These are phyloP conservation scores for Stevia rebaudiana DNA, from an alignment of 140 eudicot species.

Conservation along the genomic window DNA sequence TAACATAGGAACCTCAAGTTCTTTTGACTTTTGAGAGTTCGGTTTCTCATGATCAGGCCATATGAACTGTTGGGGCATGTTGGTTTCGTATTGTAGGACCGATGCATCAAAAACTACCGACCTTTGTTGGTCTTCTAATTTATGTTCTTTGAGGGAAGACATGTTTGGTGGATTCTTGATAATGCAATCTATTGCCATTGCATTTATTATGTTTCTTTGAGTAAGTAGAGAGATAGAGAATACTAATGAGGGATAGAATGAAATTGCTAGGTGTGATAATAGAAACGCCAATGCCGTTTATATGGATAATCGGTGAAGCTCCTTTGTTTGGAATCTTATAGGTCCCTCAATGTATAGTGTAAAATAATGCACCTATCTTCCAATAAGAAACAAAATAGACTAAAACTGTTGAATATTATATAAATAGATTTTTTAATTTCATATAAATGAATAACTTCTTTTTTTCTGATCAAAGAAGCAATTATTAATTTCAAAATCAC, in stretches of 20 bases:
- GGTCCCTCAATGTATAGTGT: conserved; percentile 23
- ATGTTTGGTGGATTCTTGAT: conserved; percentile 22
- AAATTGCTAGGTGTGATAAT: conserved; percentile 26
- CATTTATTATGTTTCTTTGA: conserved; percentile 13
- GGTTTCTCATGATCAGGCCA: conserved; percentile 94
- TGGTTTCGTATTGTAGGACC: conserved; percentile 37
- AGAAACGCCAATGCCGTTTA: conserved; percentile 72
- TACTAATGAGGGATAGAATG: conserved; percentile 7
- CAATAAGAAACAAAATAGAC: conserved; percentile 1
- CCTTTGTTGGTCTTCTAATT: conserved; percentile 23
- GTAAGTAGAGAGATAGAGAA: neutral
- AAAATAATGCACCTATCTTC: neutral
- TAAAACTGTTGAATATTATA: too few species aligned
- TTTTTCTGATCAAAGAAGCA: neutral
- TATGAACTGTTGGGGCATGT: conserved; percentile 66
- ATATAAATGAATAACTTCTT: neutral
- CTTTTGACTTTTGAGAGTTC: conserved; percentile 20
- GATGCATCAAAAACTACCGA: conserved; percentile 56
- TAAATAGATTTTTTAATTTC: neutral
- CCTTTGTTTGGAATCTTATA: conserved; percentile 38
- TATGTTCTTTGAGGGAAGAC: conserved; percentile 13
- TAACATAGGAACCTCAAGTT: conserved; percentile 38
- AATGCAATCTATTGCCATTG: conserved; percentile 52
- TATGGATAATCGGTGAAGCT: conserved; percentile 35
- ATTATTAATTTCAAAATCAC: neutral